Conservation (phyloP, 768 basidiomycete genomes). For the Tubosaeta brunneosetosa region DNA sequence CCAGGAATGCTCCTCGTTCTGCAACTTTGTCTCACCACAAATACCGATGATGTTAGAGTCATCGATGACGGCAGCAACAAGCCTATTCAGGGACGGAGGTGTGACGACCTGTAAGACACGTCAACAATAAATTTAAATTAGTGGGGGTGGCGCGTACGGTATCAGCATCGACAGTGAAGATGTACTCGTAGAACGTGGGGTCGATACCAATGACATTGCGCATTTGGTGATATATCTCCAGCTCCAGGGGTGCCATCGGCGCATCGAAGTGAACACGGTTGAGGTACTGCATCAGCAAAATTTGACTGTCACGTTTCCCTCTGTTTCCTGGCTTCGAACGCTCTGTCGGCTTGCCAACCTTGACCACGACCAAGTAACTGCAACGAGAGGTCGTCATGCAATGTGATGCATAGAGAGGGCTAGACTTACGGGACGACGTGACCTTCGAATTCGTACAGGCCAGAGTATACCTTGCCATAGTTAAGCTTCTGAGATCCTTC, state of each 20-base stretch:
- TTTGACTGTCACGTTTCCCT: conserved; percentile 67
- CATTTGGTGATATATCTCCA: conserved; percentile 74
- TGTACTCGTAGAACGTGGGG: conserved; percentile 71
- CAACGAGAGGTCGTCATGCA: background rate
- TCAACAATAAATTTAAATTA: conserved; percentile 10
- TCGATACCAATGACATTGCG: conserved; percentile 70
- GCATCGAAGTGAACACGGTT: conserved; percentile 66
- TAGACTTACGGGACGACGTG: conserved; percentile 59
- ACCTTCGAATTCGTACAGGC: conserved; percentile 65
- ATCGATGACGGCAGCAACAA: conserved; percentile 57
- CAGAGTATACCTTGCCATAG: conserved; percentile 68
- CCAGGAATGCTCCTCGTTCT: conserved; percentile 65
- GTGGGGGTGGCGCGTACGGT: conserved; percentile 37
- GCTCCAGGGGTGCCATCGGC: conserved; percentile 60
- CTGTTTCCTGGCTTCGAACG: conserved; percentile 62
- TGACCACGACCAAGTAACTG: conserved; percentile 59
- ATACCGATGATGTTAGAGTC: conserved; percentile 63
- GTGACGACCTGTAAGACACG: conserved; percentile 44
- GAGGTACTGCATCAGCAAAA: conserved; percentile 60
- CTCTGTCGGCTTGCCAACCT: conserved; percentile 65
- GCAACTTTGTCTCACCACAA: conserved; percentile 65
- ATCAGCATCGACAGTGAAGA: conserved; percentile 70
- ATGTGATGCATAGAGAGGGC: background rate
- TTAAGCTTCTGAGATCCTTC: conserved; percentile 65
- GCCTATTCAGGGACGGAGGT: conserved; percentile 62